Base-by-base conservation (phyloP, 1,284 basidiomycete species). In the Athelia psychrophila region DNA sequence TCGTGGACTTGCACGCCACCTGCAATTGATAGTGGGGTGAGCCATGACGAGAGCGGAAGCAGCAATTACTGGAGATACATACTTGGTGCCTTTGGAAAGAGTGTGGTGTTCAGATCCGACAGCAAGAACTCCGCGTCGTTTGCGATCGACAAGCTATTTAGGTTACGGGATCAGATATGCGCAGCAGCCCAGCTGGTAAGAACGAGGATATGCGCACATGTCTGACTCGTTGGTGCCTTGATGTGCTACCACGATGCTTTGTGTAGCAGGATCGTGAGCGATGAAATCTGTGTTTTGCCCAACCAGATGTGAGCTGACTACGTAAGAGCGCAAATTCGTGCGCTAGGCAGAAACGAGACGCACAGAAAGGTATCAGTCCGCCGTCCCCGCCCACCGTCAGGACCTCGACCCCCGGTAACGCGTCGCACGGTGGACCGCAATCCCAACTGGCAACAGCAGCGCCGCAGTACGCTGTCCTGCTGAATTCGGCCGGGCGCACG, bases 181-280 rank as follows among this genome's bases (percentile, higher is more conserved):
- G 13, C 27, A 30, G 27, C 5, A 30, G 27, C n/a, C n/a, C n/a
- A n/a, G n/a, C n/a, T 30, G 13, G 13, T 8, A 2, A 27, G 16
- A 40, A 27, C n/a, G 44, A 25, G 20, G 44, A 15, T 40, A 19
- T 33, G 44, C 12, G 47, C 27, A 30, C 66, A 76, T 51, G 42
- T 71, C 70, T 0, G 56, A 46, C 19, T 69, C 58, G 33, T 77
- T 68, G 1, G 77, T 79, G 20, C 77, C 77, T 56, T 78, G 68
- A 55, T 79, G 77, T 3, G 77, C 74, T n/a, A 79, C 74, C 33
- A 78, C 70, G 50, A 79, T 63, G 20, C 64, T 66, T 47, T 75
- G 56, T 9, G 64, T 61, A 9, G 62, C 56, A 3, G 65, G 60
- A 55, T 79, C 76, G 47, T 71, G 64, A 1, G 75, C 75, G 38